A percentile compares a stretch with the other conserved stretches of the same genome.
These are phyloP conservation scores for Ogataea methanolica DNA, from an alignment of 805 yeast species.

Conservation along the genomic window DNA sequence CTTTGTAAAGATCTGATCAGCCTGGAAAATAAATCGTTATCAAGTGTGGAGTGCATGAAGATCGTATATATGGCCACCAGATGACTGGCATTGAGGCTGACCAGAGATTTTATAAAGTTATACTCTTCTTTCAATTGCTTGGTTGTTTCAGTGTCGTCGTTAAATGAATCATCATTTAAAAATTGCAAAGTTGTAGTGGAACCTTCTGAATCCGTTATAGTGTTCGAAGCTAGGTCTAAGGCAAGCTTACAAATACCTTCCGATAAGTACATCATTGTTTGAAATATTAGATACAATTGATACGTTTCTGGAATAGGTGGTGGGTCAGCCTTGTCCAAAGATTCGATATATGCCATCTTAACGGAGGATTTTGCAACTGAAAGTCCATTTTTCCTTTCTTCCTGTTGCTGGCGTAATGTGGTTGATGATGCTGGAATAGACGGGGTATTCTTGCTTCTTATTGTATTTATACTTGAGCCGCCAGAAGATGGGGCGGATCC, in stretches of 20 bases:
- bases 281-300: conserved; percentile 50
- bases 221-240: conserved; percentile 32
- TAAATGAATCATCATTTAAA: conserved; percentile 17
- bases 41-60: conserved; percentile 63
- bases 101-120: conserved; percentile 22
- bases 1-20: conserved; percentile 73
- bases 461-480: conserved; percentile 1
- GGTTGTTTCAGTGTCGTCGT: conserved; percentile 6
- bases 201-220: conserved; percentile 4
- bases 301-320: conserved; percentile 67
- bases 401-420: conserved; percentile 8
- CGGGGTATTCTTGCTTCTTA: conserved; percentile 1
- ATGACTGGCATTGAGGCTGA: conserved; percentile 32
- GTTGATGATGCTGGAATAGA: conserved; percentile 7
- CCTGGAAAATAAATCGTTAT: conserved; percentile 62
- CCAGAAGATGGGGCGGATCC: conserved; percentile 5
- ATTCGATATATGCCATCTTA: conserved; percentile 61
- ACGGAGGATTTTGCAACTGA: conserved; percentile 40
- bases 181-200: conserved; percentile 13
- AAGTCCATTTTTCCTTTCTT: conserved; percentile 25
- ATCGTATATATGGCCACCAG: conserved; percentile 42
- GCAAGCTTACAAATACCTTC: conserved; percentile 66
- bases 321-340: conserved; percentile 75
- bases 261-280: conserved; percentile 48
- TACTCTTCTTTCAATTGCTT: conserved; percentile 7